Percentiles rank a stretch among this genome's conserved stretches.
Evolutionary conservation across 352 stramenopile genomes (phyloP).

Genomic region (Thalassiosira exigua): DNA sequence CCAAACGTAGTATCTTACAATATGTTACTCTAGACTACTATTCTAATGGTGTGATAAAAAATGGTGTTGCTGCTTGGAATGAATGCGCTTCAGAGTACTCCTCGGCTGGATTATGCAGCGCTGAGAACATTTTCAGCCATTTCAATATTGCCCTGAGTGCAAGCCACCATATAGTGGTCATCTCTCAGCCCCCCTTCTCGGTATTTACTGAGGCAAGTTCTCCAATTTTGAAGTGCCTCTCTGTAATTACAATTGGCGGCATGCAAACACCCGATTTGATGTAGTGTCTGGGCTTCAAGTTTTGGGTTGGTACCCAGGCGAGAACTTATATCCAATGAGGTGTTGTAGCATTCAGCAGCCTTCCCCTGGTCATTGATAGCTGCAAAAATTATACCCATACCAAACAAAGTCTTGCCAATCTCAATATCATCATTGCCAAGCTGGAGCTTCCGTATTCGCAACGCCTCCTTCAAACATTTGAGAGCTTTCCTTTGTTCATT

Average conservation of each 20-base stretch:
- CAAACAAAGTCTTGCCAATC: slow-evolving; percentile 66
- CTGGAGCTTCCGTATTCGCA: slow-evolving; percentile 58
- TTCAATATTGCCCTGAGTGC: slow-evolving; percentile 72
- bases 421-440: slow-evolving; percentile 60
- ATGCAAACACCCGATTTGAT: slow-evolving; percentile 71
- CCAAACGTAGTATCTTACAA: too few species aligned
- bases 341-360: slow-evolving; percentile 61
- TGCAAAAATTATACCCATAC: slow-evolving; percentile 67
- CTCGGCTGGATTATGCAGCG: not conserved
- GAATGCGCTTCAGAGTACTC: too few species aligned
- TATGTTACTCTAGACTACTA: too few species aligned
- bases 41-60: too few species aligned
- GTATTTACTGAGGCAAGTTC: slow-evolving; percentile 62
- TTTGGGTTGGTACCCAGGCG: slow-evolving; percentile 51
- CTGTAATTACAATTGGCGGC: slow-evolving; percentile 56
- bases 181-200: slow-evolving; percentile 61
- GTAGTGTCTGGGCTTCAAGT: slow-evolving; percentile 67
- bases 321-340: slow-evolving; percentile 52
- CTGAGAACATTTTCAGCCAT: slow-evolving; percentile 61
- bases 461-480: slow-evolving; percentile 60
- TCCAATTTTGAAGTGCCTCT: slow-evolving; percentile 67
- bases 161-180: slow-evolving; percentile 68
- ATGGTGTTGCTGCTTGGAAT: too few species aligned
- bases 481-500: slow-evolving; percentile 62
- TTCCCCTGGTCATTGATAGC: slow-evolving; percentile 54